Percentiles rank a stretch among this genome's conserved stretches.
phyloP scores from a whole-genome alignment of 768 basidiomycete genomes.

The Paxillus rubicundulus region DNA sequence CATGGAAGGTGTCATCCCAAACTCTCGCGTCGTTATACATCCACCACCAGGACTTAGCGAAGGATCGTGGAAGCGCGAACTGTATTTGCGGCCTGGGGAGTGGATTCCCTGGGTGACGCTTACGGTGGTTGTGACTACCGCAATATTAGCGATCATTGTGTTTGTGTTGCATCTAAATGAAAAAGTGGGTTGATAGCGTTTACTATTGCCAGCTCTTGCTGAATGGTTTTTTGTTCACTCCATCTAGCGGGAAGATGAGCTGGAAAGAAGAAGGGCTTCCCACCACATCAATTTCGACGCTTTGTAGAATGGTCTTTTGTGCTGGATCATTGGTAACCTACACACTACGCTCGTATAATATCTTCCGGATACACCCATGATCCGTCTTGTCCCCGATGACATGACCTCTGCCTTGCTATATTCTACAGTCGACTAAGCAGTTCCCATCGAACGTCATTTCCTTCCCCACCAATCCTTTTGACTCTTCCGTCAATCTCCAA shows the following conservation, averaged over 20 bases:
- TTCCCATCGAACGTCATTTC: conserved; percentile 49
- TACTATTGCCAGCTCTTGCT: conserved; percentile 4
- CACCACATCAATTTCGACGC: conserved; percentile 99
- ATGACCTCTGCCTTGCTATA: not conserved
- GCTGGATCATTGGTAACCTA: conserved; percentile 15
- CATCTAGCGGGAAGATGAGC: conserved; percentile 84
- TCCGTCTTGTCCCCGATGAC: not conserved
- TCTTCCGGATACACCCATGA: conserved; percentile 1
- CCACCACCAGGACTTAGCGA: conserved; percentile 59
- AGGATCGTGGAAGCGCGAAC: conserved; percentile 73
- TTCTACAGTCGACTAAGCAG: conserved; percentile 15
- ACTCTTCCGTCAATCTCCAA: conserved; percentile 64
- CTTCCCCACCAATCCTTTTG: conserved; percentile 48
- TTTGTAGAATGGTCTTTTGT: conserved; percentile 42
- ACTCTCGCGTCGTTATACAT: conserved; percentile 93
- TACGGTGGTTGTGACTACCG: conserved; percentile 72
- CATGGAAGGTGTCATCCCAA: conserved; percentile 97
- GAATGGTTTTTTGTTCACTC: not conserved
- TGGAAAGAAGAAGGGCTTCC: conserved; percentile 82
- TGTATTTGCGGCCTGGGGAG: conserved; percentile 90
- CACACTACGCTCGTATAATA: conserved; percentile 11
- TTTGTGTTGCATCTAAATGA: conserved; percentile 88
- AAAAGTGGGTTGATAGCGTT: conserved; percentile 56
- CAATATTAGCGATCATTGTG: conserved; percentile 76
- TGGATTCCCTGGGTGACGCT: conserved; percentile 99